Conservation (phyloP, 2,329 filamentous ascomycete species). For the Sclerotinia borealis region DNA sequence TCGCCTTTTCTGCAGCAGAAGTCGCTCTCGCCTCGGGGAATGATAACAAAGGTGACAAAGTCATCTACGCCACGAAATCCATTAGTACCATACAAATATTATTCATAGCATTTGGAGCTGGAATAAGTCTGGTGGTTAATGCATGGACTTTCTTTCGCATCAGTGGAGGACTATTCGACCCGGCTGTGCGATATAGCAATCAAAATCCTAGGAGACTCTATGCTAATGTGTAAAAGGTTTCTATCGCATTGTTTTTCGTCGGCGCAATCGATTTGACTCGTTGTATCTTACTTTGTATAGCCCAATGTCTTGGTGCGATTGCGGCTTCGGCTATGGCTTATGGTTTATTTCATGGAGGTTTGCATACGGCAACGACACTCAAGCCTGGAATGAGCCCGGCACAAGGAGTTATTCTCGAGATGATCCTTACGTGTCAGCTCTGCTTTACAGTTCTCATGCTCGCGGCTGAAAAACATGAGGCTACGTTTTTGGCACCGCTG, state of each 20-base stretch:
- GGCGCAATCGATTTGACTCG: conserved; percentile 33
- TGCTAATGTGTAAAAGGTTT: conserved; percentile 26
- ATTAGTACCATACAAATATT: conserved; percentile 27
- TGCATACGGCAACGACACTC: conserved; percentile 39
- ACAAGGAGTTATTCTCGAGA: conserved; percentile 46
- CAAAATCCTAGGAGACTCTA: background rate
- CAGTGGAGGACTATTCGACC: conserved; percentile 47
- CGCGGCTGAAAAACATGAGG: conserved; percentile 45
- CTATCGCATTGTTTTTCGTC: conserved; percentile 35
- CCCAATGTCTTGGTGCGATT: conserved; percentile 34
- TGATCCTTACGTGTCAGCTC: conserved; percentile 43
- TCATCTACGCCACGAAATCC: conserved; percentile 5
- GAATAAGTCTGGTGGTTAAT: conserved; percentile 38
- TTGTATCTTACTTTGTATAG: conserved; percentile 30
- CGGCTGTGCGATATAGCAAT: conserved; percentile 34
- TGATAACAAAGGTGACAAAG: conserved; percentile 10
- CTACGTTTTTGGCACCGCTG: conserved; percentile 43
- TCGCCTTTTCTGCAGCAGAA: conserved; percentile 30
- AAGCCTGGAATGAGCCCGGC: conserved; percentile 36
- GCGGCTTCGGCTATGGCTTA: conserved; percentile 38
- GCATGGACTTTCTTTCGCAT: conserved; percentile 49
- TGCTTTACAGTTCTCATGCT: conserved; percentile 47
- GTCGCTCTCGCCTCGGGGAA: conserved; percentile 28
- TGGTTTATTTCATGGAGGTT: conserved; percentile 39
- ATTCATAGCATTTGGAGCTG: conserved; percentile 24